Evolutionary conservation across 2,329 filamentous ascomycete species (phyloP), one percentile per base, ranked within the genome.

Genomic region (Pseudogymnoascus verrucosus): DNA sequence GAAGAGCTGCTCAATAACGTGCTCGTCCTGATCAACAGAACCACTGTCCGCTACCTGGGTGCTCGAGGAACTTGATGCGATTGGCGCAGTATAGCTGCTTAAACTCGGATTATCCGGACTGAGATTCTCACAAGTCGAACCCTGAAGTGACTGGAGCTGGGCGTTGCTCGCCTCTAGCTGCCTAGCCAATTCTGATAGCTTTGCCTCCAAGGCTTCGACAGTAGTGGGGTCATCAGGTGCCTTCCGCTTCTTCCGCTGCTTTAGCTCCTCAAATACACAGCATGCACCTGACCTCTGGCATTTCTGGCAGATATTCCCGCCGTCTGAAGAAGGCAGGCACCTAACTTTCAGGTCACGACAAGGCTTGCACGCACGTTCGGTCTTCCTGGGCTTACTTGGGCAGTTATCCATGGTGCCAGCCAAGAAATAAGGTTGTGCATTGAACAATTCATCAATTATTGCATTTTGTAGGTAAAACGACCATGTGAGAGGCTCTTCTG

Each of bases 201-300:
- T 57, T 21, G 28, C 51, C 51, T 57, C 51, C 2, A 57, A 10
- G 28, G 28, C 51, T 16, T 34, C 51, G 16, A 57, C 51, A 14
- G 51, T 57, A 57, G 51, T 34, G 28, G 10, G 28, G 28, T 36
- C 28, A 21, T 57, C 28, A 0, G 28, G 28, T 4, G 51, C 51
- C 16, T 57, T 57, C 51, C 51, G n/a, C 5, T 57, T 57, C n/a
- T 36, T 57, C n/a, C 51, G 28, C 11, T 36, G 16, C 1, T 57
- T 57, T 57, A 57, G 28, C 51, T 57, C 51, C 51, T 34, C 51
- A n/a, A 57, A 36, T 4, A 57, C 34, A 57, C 51, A 57, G n/a
- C 51, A 57, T 11, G 51, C 51, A 57, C 51, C 51, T 57, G 51
- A 57, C 51, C 51, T 57, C 28, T 57, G 51, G 28, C 51, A 57